Conservation (phyloP, 2,329 filamentous ascomycete genomes). For the Aurifilum marmelostoma region DNA sequence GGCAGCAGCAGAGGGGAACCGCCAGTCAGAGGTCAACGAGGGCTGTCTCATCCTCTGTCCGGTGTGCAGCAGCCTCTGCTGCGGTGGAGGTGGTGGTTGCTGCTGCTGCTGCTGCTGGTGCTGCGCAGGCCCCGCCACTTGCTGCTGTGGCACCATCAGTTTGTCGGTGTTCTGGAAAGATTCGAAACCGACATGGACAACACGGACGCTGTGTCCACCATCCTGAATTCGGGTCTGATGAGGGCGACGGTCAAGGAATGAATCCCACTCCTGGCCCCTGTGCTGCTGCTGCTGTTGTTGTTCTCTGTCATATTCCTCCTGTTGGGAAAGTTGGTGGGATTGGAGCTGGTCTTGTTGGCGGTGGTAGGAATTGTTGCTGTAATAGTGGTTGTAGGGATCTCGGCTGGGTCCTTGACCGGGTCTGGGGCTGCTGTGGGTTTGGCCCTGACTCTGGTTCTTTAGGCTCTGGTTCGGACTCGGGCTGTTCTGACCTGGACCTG, state of each 20-base stretch:
- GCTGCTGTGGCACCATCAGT: conserved; percentile 1
- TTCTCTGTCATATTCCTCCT: conserved; percentile 15
- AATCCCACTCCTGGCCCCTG: neutral
- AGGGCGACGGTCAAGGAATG: neutral
- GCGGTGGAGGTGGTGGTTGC: neutral
- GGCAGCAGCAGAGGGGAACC: conserved; percentile 21
- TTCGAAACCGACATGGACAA: neutral
- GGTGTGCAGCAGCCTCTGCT: conserved; percentile 8
- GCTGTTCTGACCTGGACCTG: neutral
- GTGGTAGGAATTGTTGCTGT: neutral
- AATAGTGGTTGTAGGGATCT: neutral
- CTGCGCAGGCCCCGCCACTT: no score
- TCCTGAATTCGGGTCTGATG: neutral
- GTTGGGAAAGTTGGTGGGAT: neutral
- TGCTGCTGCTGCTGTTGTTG: neutral
- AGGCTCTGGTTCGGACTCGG: neutral
- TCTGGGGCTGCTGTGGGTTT: neutral
- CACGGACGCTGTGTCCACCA: conserved; percentile 12
- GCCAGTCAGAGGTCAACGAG: conserved; percentile 25
- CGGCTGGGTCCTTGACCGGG: neutral
- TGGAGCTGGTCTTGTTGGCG: neutral
- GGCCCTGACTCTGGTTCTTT: conserved; percentile 2
- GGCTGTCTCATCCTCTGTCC: conserved; percentile 23
- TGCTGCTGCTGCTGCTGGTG: neutral
- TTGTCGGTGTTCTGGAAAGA: conserved; percentile 8